phyloP scores from a whole-genome alignment of 2,329 filamentous ascomycete species.

The Allantophomopsis cytisporea region DNA sequence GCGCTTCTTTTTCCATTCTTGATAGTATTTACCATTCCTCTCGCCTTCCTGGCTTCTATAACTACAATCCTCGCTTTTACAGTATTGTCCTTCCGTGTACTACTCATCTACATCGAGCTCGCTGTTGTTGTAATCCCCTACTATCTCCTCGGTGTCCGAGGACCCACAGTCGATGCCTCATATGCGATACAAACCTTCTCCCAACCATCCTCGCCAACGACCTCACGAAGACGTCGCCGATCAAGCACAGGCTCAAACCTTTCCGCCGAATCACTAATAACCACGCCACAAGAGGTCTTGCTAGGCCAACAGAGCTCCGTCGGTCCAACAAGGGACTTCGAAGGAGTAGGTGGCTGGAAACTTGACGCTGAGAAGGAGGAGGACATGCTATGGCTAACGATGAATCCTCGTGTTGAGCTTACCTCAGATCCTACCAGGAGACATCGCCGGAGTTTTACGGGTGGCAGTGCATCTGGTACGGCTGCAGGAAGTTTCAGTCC shows the following conservation, averaged over 20 bases:
- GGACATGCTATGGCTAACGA: constrained; percentile 31
- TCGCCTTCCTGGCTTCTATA: constrained; percentile 47
- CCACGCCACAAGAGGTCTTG: constrained; percentile 14
- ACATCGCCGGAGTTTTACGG: constrained; percentile 26
- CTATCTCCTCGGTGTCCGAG: constrained; percentile 25
- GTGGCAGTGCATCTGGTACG: constrained; percentile 9
- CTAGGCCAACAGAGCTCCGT: constrained; percentile 30
- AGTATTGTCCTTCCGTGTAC: constrained; percentile 44
- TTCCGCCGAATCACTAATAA: constrained; percentile 15
- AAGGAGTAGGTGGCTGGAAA: constrained; percentile 45
- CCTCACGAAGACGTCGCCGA: constrained; percentile 10
- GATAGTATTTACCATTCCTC: constrained; percentile 45
- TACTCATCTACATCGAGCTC: constrained; percentile 50
- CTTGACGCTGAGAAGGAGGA: constrained; percentile 22
- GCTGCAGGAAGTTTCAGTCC: constrained; percentile 14
- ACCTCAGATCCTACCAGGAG: constrained; percentile 25
- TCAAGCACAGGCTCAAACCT: constrained; percentile 15
- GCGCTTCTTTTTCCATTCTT: constrained; percentile 47
- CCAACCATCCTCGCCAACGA: constrained; percentile 1
- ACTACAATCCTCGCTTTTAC: constrained; percentile 49
- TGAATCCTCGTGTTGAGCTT: constrained; percentile 36
- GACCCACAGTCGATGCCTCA: no score
- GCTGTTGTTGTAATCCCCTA: constrained; percentile 41
- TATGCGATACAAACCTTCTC: constrained; percentile 1
- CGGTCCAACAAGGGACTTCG: constrained; percentile 40